A percentile compares a stretch with the other conserved stretches of the same genome.
Evolutionary conservation across 305 asterid genomes (phyloP).

Genomic region (Euphrasia arctica): DNA sequence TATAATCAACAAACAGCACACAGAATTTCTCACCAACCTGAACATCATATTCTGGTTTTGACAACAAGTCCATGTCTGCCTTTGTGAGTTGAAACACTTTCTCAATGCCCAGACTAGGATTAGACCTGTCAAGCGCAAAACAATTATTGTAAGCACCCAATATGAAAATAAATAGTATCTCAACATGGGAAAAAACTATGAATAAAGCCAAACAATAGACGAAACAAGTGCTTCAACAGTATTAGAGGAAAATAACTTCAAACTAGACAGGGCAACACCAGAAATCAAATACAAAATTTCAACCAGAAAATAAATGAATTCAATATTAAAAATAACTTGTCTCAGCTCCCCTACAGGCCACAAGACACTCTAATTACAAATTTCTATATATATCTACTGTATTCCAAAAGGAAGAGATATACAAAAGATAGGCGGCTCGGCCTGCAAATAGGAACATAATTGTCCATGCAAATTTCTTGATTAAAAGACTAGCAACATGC

Average conservation of each 20-base stretch:
- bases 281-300: slow-evolving; percentile 6
- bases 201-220: slow-evolving; percentile 16
- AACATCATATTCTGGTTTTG: slow-evolving; percentile 79
- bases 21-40: slow-evolving; percentile 61
- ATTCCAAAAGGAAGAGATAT: slow-evolving; percentile 1
- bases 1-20: slow-evolving; percentile 21
- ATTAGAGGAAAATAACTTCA: slow-evolving; percentile 7
- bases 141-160: slow-evolving; percentile 19
- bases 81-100: slow-evolving; percentile 87
- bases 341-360: slow-evolving; percentile 15
- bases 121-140: slow-evolving; percentile 47
- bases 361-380: slow-evolving; percentile 7
- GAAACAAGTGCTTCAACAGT: slow-evolving; percentile 8
- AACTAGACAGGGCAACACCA: slow-evolving; percentile 4
- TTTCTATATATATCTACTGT: background rate
- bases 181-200: background rate
- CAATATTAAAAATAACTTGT: background rate
- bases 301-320: background rate
- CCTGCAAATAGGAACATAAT: background rate
- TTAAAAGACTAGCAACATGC: slow-evolving; percentile 6
- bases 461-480: slow-evolving; percentile 8
- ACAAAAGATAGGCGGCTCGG: background rate
- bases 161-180: slow-evolving; percentile 10
- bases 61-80: slow-evolving; percentile 77
- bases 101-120: slow-evolving; percentile 77